Conservation (phyloP, 2,329 filamentous ascomycete species). For the Aspergillus pseudonomiae region DNA sequence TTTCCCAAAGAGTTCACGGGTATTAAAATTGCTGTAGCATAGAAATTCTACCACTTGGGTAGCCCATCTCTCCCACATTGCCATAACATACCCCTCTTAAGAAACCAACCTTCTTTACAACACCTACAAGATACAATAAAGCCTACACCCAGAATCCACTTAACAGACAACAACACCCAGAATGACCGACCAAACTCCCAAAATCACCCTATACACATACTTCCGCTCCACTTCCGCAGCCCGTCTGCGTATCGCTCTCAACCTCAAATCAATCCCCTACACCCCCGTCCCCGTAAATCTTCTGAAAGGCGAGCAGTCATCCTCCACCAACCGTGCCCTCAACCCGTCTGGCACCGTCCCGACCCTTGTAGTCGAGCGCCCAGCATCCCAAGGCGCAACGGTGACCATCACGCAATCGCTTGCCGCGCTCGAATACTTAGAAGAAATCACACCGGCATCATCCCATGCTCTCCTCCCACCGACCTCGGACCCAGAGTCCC, state of each 20-base stretch:
- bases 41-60: neutral
- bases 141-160: neutral
- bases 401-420: conserved; percentile 60
- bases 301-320: conserved; percentile 56
- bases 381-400: conserved; percentile 5
- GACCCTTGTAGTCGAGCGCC: conserved; percentile 49
- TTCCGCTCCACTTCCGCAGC: conserved; percentile 66
- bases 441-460: conserved; percentile 55
- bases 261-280: conserved; percentile 58
- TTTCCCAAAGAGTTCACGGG: neutral
- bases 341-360: conserved; percentile 62
- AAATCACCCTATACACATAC: conserved; percentile 58
- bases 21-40: neutral
- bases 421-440: conserved; percentile 65
- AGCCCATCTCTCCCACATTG: neutral
- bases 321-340: conserved; percentile 47
- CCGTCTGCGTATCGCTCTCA: conserved; percentile 62
- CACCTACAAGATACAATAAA: neutral
- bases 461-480: conserved; percentile 51
- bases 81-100: neutral
- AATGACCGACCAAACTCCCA: conserved; percentile 22
- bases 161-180: conserved; percentile 6
- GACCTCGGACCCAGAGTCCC: conserved; percentile 37
- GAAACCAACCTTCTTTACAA: neutral
- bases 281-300: conserved; percentile 56